A percentile compares a stretch with the other conserved stretches of the same genome.
phyloP scores from a whole-genome alignment of 495 filamentous ascomycete species.

The Penicillium subrubescens region DNA sequence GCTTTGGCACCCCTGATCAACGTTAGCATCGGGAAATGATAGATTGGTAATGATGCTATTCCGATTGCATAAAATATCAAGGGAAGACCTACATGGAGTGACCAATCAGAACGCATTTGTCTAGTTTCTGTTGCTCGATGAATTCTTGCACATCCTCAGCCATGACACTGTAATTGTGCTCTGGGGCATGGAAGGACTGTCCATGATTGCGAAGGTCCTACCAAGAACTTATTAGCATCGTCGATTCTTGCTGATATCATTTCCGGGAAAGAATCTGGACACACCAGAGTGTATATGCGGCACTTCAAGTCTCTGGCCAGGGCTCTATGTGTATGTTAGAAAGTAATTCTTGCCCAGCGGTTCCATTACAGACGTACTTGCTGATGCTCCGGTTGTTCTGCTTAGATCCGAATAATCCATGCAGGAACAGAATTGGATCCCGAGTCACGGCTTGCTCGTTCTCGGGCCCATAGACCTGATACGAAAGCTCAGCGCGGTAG shows the following conservation, averaged over 20 bases:
- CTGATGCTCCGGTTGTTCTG: slow-evolving; percentile 95
- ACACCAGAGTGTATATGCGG: slow-evolving; percentile 80
- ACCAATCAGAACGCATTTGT: slow-evolving; percentile 76
- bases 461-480: slow-evolving; percentile 47
- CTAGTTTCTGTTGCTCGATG: slow-evolving; percentile 70
- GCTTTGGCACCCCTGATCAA: slow-evolving; percentile 82
- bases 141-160: slow-evolving; percentile 85
- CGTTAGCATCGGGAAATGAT: slow-evolving; percentile 2
- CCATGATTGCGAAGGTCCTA: slow-evolving; percentile 96
- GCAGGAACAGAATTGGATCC: slow-evolving; percentile 82
- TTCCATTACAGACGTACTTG: slow-evolving; percentile 66
- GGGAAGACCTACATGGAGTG: slow-evolving; percentile 79
- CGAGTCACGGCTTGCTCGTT: slow-evolving; percentile 30
- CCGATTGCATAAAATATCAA: neutral
- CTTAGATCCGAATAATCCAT: slow-evolving; percentile 95
- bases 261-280: slow-evolving; percentile 23
- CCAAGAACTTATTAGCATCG: neutral
- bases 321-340: slow-evolving; percentile 54
- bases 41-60: neutral
- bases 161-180: slow-evolving; percentile 84
- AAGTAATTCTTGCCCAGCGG: neutral
- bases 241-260: neutral
- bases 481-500: slow-evolving; percentile 38
- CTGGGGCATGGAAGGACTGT: slow-evolving; percentile 73
- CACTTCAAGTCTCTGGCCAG: slow-evolving; percentile 81